phyloP scores from a whole-genome alignment of 192 early-diverging fungal species.

The Umbelopsis isabellina region DNA sequence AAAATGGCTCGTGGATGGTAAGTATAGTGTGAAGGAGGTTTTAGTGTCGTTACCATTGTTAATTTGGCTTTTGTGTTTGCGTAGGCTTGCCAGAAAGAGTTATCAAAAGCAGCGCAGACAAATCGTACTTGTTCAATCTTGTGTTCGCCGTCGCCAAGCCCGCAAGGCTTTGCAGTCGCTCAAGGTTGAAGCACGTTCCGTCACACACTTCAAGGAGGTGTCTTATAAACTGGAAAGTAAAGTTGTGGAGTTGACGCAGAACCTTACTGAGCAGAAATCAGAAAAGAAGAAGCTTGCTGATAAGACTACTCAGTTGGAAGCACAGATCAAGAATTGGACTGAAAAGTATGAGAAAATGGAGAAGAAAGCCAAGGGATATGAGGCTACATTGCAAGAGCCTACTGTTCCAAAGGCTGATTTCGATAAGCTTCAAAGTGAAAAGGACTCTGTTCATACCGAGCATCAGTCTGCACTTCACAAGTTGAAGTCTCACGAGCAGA shows the following conservation, averaged over 20 bases:
- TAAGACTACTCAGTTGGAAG: conserved; percentile 51
- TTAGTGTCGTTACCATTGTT: background rate
- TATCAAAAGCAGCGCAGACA: conserved; percentile 56
- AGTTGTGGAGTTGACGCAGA: conserved; percentile 92
- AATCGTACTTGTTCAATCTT: conserved; percentile 85
- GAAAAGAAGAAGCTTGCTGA: conserved; percentile 68
- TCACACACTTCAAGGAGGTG: conserved; percentile 91
- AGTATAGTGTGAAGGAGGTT: background rate
- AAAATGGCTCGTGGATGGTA: conserved; percentile 65
- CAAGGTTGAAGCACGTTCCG: conserved; percentile 85
- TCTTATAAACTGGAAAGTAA: conserved; percentile 95
- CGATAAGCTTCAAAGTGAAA: conserved; percentile 58
- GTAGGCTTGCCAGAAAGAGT: conserved; percentile 54
- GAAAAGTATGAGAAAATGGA: conserved; percentile 76
- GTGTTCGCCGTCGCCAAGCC: conserved; percentile 75
- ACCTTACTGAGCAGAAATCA: conserved; percentile 64
- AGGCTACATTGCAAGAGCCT: conserved; percentile 49
- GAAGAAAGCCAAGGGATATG: conserved; percentile 54
- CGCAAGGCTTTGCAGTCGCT: conserved; percentile 68
- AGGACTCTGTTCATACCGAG: conserved; percentile 63
- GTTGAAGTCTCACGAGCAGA: conserved; percentile 64
- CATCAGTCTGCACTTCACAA: conserved; percentile 58
- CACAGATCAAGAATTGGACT: conserved; percentile 65
- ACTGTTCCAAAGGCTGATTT: conserved; percentile 66
- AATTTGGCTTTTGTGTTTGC: background rate